A percentile compares a stretch with the other conserved stretches of the same genome.
Evolutionary conservation across 371 early-diverging fungal genomes (phyloP).

Genomic region (Cladochytrium tenue): DNA sequence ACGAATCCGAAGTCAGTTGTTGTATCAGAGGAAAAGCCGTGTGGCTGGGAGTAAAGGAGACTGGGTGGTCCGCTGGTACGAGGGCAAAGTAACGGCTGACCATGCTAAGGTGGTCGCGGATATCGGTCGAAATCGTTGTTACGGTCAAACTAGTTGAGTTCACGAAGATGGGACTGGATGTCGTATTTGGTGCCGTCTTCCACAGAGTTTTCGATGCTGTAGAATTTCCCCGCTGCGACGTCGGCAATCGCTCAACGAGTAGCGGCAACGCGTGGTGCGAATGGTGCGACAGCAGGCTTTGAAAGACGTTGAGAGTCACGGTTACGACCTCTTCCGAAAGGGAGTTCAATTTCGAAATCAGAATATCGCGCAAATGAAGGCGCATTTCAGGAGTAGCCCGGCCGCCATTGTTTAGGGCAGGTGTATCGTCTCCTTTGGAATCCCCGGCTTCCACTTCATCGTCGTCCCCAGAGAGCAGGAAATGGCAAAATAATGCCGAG

Average conservation of each 20-base stretch:
- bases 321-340: slow-evolving; percentile 65
- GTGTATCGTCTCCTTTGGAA: background rate
- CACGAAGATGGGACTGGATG: background rate
- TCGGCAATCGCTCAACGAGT: slow-evolving; percentile 54
- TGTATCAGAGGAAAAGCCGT: background rate
- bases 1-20: background rate
- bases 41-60: background rate
- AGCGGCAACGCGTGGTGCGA: slow-evolving; percentile 70
- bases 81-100: slow-evolving; percentile 72
- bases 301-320: slow-evolving; percentile 78
- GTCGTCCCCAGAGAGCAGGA: slow-evolving; percentile 54
- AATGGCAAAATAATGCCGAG: slow-evolving; percentile 71
- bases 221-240: slow-evolving; percentile 4
- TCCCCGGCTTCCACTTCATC: slow-evolving; percentile 19
- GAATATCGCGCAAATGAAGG: slow-evolving; percentile 43
- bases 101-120: slow-evolving; percentile 69
- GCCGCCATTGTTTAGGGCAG: background rate
- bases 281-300: slow-evolving; percentile 73
- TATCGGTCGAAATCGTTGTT: slow-evolving; percentile 20
- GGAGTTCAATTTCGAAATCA: slow-evolving; percentile 49
- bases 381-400: slow-evolving; percentile 12
- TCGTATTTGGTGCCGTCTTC: background rate
- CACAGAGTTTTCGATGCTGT: background rate
- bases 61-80: slow-evolving; percentile 49
- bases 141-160: background rate